Conservation (phyloP, 441 rosid species). For the Brassica balearica region DNA sequence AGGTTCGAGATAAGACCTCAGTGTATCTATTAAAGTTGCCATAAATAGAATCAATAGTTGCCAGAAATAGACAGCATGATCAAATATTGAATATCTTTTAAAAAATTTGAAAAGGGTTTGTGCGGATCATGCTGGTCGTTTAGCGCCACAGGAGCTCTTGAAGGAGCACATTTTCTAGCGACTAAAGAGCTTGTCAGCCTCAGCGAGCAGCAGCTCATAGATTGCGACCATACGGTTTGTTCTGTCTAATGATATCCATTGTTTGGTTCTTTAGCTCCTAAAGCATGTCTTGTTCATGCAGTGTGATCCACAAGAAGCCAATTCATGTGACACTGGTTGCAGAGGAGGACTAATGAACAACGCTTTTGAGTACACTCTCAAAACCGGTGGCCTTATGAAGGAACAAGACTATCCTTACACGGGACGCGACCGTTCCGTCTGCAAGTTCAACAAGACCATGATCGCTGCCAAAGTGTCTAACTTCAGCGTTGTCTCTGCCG, state of each 20-base stretch:
- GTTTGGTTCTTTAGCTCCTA: not conserved
- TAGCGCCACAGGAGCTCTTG: conserved; percentile 74
- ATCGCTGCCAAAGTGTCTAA: conserved; percentile 59
- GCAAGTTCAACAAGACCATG: conserved; percentile 67
- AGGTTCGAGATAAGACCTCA: conserved; percentile 38
- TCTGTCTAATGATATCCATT: not conserved
- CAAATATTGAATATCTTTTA: too few species aligned
- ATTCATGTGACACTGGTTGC: conserved; percentile 70
- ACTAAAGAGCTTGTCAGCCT: conserved; percentile 68
- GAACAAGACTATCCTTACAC: conserved; percentile 78
- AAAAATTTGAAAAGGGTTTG: conserved; percentile 50
- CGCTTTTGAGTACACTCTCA: conserved; percentile 68
- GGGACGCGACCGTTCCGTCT: conserved; percentile 59
- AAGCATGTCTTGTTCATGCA: conserved; percentile 26
- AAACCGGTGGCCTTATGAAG: conserved; percentile 66
- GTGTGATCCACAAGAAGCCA: conserved; percentile 54
- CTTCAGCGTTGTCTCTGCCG: conserved; percentile 55
- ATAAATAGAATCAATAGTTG: too few species aligned
- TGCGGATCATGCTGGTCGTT: conserved; percentile 90
- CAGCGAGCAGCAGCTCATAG: conserved; percentile 85
- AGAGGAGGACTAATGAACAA: conserved; percentile 75
- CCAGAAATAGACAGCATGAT: not conserved
- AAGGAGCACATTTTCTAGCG: conserved; percentile 72
- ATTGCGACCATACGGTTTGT: conserved; percentile 79
- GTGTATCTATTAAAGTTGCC: too few species aligned